Evolutionary conservation across 495 filamentous ascomycete species (phyloP).

Genomic region (Xylaria venustula): DNA sequence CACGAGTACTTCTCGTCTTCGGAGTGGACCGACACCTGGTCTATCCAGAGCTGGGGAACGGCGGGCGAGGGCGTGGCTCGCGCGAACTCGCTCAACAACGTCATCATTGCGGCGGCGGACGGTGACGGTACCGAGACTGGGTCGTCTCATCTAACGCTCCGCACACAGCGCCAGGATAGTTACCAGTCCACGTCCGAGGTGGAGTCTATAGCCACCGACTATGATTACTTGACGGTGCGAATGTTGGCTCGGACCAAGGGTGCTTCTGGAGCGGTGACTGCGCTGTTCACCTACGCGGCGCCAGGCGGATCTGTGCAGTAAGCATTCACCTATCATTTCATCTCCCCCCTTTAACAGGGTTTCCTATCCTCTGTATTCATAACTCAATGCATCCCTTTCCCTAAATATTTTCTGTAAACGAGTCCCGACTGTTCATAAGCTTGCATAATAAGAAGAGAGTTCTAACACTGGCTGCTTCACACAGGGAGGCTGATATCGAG

Average conservation of each 20-base stretch:
- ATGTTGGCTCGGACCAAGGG: constrained; percentile 56
- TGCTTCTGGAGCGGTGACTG: constrained; percentile 58
- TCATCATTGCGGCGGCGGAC: constrained; percentile 54
- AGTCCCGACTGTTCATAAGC: no score
- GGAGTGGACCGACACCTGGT: constrained; percentile 55
- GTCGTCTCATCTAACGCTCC: constrained; percentile 50
- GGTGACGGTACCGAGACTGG: constrained; percentile 30
- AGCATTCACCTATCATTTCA: background rate
- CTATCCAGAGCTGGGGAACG: constrained; percentile 53
- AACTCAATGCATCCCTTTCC: no score
- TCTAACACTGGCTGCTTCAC: constrained; percentile 18
- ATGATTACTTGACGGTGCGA: constrained; percentile 60
- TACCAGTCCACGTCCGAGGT: constrained; percentile 57
- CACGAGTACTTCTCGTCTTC: constrained; percentile 40
- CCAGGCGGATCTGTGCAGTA: constrained; percentile 30
- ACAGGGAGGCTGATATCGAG: constrained; percentile 70
- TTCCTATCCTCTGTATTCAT: no score
- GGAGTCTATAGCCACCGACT: constrained; percentile 49
- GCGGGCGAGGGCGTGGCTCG: constrained; percentile 47
- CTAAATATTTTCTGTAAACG: no score
- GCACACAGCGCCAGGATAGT: constrained; percentile 45
- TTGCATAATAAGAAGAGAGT: no score
- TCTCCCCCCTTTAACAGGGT: background rate
- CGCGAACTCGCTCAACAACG: constrained; percentile 62
- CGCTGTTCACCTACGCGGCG: constrained; percentile 64